These are phyloP conservation scores for Rhizopus arrhizus DNA, from an alignment of 371 early-diverging fungal genomes.

Conservation along the genomic window DNA sequence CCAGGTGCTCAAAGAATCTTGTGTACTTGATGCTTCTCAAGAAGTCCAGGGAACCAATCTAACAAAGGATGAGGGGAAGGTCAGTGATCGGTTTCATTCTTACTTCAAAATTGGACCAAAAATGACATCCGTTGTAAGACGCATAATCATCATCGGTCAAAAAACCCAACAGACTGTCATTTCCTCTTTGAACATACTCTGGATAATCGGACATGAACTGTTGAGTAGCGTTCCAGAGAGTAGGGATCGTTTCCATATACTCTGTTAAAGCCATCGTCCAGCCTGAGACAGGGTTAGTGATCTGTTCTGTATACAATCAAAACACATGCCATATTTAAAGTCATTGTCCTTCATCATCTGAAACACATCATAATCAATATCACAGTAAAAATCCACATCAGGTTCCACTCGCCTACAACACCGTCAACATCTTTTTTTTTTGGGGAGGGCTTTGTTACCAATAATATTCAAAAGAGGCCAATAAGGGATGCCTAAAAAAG, in stretches of 20 bases:
- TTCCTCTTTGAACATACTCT: slow-evolving; percentile 26
- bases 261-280: slow-evolving; percentile 86
- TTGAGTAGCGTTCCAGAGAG: slow-evolving; percentile 75
- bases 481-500: slow-evolving; percentile 84
- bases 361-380: slow-evolving; percentile 91
- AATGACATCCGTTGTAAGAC: slow-evolving; percentile 76
- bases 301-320: slow-evolving; percentile 35
- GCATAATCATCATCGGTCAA: slow-evolving; percentile 34
- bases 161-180: slow-evolving; percentile 33
- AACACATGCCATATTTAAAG: slow-evolving; percentile 73
- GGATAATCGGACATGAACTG: slow-evolving; percentile 58
- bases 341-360: slow-evolving; percentile 77
- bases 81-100: slow-evolving; percentile 23
- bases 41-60: slow-evolving; percentile 84
- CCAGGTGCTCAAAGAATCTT: slow-evolving; percentile 81
- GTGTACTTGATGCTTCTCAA: slow-evolving; percentile 73
- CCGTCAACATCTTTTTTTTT: slow-evolving; percentile 67
- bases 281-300: slow-evolving; percentile 80
- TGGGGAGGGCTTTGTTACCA: slow-evolving; percentile 68
- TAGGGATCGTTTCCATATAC: slow-evolving; percentile 79
- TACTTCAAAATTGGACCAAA: slow-evolving; percentile 72
- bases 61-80: background rate
- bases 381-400: slow-evolving; percentile 81
- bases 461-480: slow-evolving; percentile 85
- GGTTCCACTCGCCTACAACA: slow-evolving; percentile 86